phyloP scores from a whole-genome alignment of 2,329 filamentous ascomycete species.

The Oidium heveae region DNA sequence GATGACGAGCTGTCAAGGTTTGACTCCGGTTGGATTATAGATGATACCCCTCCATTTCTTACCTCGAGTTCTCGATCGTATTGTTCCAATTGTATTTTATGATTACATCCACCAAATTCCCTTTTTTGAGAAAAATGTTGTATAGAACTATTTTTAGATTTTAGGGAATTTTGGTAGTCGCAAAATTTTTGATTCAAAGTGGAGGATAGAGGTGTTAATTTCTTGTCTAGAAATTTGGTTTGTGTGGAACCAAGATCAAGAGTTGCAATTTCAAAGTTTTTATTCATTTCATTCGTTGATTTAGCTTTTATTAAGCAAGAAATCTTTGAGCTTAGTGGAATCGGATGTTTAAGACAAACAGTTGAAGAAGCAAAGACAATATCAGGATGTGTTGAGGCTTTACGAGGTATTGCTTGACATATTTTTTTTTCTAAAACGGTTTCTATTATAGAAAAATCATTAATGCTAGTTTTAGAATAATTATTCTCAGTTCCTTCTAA shows the following conservation, averaged over 20 bases:
- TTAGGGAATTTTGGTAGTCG: too few species aligned
- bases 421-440: background rate
- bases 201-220: too few species aligned
- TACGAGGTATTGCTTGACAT: background rate
- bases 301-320: constrained; percentile 6
- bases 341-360: constrained; percentile 9
- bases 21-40: too few species aligned
- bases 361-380: constrained; percentile 5
- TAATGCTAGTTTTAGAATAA: background rate
- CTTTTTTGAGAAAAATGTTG: too few species aligned
- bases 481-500: background rate
- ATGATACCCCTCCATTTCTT: too few species aligned
- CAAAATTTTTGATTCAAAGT: too few species aligned
- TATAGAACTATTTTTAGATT: too few species aligned
- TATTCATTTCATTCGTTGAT: constrained; percentile 1
- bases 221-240: background rate
- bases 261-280: background rate
- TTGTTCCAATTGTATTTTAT: too few species aligned
- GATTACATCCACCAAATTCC: too few species aligned
- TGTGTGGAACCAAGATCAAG: background rate
- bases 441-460: background rate
- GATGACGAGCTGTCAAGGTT: too few species aligned
- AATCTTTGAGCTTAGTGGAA: constrained; percentile 7
- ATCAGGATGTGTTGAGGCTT: background rate
- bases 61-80: too few species aligned